Percentiles rank a stretch among this genome's conserved stretches.
Evolutionary conservation across 257 asterid species (phyloP).

Genomic region (Capsicum pubescens): DNA sequence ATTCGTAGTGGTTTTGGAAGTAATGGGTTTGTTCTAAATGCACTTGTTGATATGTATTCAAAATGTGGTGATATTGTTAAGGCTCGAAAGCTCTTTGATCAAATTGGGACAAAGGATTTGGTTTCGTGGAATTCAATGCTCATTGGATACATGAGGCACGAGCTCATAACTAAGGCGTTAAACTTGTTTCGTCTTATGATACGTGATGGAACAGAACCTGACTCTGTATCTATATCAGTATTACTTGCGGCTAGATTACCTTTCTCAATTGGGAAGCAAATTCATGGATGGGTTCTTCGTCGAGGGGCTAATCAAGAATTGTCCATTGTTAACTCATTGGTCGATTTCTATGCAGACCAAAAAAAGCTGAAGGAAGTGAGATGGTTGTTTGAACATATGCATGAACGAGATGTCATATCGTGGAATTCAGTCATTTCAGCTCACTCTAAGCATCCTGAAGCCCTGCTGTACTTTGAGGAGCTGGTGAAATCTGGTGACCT

Average conservation of each 20-base stretch:
- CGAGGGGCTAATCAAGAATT: slow-evolving; percentile 56
- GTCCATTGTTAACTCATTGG: slow-evolving; percentile 63
- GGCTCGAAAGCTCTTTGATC: slow-evolving; percentile 61
- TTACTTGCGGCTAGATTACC: slow-evolving; percentile 46
- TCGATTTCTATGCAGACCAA: slow-evolving; percentile 61
- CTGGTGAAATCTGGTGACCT: slow-evolving; percentile 45
- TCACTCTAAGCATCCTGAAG: slow-evolving; percentile 56
- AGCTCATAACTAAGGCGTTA: slow-evolving; percentile 56
- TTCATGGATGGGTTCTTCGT: slow-evolving; percentile 78
- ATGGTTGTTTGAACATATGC: slow-evolving; percentile 66
- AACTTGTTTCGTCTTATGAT: slow-evolving; percentile 51
- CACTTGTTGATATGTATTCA: slow-evolving; percentile 76
- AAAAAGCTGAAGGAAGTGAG: slow-evolving; percentile 40
- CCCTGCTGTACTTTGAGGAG: slow-evolving; percentile 59
- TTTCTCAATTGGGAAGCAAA: slow-evolving; percentile 47
- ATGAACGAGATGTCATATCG: slow-evolving; percentile 61
- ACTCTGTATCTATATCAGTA: slow-evolving; percentile 62
- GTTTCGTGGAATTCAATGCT: slow-evolving; percentile 90
- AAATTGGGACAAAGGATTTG: slow-evolving; percentile 53
- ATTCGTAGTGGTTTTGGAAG: slow-evolving; percentile 60
- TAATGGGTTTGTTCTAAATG: slow-evolving; percentile 62
- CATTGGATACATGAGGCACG: slow-evolving; percentile 65
- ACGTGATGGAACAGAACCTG: slow-evolving; percentile 53
- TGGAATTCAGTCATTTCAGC: slow-evolving; percentile 92
- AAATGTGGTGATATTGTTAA: slow-evolving; percentile 81